A percentile compares a stretch with the other conserved stretches of the same genome.
phyloP scores from a whole-genome alignment of 2,329 filamentous ascomycete genomes.

The Sclerotinia minor region DNA sequence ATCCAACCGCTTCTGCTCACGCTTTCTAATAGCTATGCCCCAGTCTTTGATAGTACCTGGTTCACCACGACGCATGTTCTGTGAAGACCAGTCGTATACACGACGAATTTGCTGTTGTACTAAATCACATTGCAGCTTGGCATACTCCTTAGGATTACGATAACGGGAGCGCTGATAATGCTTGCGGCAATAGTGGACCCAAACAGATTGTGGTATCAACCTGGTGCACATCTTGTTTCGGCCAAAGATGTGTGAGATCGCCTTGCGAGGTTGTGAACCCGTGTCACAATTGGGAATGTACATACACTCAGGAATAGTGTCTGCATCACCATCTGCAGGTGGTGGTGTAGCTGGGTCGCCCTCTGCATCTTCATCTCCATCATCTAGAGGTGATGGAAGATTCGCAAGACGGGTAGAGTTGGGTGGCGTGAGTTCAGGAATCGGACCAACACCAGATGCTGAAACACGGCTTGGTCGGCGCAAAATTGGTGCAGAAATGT shows the following conservation, averaged over 20 bases:
- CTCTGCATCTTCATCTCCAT: slow-evolving; percentile 13
- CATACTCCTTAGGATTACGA: slow-evolving; percentile 62
- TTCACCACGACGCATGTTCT: slow-evolving; percentile 45
- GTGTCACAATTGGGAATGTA: slow-evolving; percentile 60
- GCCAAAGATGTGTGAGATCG: slow-evolving; percentile 79
- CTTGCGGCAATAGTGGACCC: slow-evolving; percentile 78
- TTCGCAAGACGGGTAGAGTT: slow-evolving; percentile 35
- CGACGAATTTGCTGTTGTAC: slow-evolving; percentile 62
- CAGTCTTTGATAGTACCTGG: slow-evolving; percentile 57
- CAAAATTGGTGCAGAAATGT: slow-evolving; percentile 19
- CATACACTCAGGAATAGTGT: slow-evolving; percentile 48
- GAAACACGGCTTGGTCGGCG: slow-evolving; percentile 14
- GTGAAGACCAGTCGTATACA: slow-evolving; percentile 62
- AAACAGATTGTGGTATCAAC: slow-evolving; percentile 66
- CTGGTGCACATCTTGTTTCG: slow-evolving; percentile 78
- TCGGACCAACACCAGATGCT: slow-evolving; percentile 23
- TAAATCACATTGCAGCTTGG: slow-evolving; percentile 62
- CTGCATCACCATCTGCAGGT: slow-evolving; percentile 23
- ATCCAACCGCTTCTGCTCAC: slow-evolving; percentile 60
- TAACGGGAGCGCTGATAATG: slow-evolving; percentile 78
- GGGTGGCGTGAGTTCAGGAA: slow-evolving; percentile 36
- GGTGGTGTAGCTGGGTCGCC: slow-evolving; percentile 35
- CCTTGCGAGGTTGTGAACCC: slow-evolving; percentile 65
- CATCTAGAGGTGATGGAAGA: slow-evolving; percentile 31
- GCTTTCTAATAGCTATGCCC: slow-evolving; percentile 63